Conservation (phyloP, 345 rosid genomes). For the Ricinus communis region DNA sequence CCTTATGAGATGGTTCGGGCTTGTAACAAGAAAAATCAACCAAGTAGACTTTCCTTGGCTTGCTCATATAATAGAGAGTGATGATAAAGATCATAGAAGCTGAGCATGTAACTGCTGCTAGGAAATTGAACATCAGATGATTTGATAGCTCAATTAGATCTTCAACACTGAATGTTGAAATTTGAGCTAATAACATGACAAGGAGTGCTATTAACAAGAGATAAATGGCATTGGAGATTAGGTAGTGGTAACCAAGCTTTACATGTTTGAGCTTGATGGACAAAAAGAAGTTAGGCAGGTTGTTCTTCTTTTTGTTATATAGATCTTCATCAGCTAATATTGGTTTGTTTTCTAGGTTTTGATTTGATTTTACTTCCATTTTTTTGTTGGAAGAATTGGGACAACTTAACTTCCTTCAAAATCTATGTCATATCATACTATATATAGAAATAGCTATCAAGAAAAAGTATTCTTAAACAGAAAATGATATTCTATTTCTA, state of each 20-base stretch:
- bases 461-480: background rate
- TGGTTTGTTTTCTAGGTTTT: too few relatives aligned
- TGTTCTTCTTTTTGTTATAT: conserved; percentile 6
- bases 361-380: too few relatives aligned
- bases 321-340: background rate
- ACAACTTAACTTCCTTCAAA: conserved; percentile 1
- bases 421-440: too few relatives aligned
- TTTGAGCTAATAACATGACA: background rate
- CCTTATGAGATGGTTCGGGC: conserved; percentile 4
- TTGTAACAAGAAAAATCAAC: conserved; percentile 26
- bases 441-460: too few relatives aligned
- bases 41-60: conserved; percentile 17
- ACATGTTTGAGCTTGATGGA: conserved; percentile 34
- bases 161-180: conserved; percentile 1
- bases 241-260: conserved; percentile 42
- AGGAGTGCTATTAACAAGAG: conserved; percentile 3
- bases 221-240: conserved; percentile 19
- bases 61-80: conserved; percentile 2
- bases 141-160: background rate
- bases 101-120: background rate
- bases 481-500: too few relatives aligned
- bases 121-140: conserved; percentile 1
- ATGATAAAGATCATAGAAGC: background rate
- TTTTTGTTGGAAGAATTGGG: too few relatives aligned
- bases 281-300: too few relatives aligned